Conservation (phyloP, 2,329 filamentous ascomycete genomes). For the Paraconiothyrium sp. region DNA sequence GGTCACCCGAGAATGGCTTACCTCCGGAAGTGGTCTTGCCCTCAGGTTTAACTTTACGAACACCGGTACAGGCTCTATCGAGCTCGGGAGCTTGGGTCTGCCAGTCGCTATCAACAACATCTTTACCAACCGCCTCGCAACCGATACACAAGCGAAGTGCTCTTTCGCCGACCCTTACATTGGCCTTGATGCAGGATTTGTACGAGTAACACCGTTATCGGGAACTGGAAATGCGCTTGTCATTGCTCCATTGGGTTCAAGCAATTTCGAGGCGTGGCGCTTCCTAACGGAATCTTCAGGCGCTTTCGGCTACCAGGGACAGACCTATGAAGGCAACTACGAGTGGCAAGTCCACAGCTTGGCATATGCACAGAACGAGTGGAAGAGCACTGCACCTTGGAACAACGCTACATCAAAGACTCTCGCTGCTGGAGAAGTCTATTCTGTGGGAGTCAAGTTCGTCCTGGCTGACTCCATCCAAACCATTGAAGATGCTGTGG, state of each 20-base stretch:
- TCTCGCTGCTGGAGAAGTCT: constrained; percentile 56
- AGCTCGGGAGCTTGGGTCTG: constrained; percentile 67
- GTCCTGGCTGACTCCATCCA: constrained; percentile 58
- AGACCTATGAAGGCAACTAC: constrained; percentile 69
- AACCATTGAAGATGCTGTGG: constrained; percentile 59
- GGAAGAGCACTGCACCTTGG: constrained; percentile 63
- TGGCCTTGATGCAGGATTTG: constrained; percentile 67
- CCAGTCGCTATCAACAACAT: constrained; percentile 71
- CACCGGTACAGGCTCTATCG: constrained; percentile 51
- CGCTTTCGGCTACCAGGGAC: constrained; percentile 52
- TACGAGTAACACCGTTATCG: constrained; percentile 62
- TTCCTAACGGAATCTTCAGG: constrained; percentile 58
- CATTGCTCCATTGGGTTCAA: constrained; percentile 63
- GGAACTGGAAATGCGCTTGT: constrained; percentile 65
- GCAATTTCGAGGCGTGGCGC: constrained; percentile 65
- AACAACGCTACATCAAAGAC: constrained; percentile 61
- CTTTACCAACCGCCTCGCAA: constrained; percentile 61
- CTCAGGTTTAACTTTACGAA: constrained; percentile 64
- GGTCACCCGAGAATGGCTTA: constrained; percentile 63
- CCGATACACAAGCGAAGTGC: constrained; percentile 61
- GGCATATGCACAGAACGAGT: constrained; percentile 67
- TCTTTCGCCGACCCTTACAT: constrained; percentile 68
- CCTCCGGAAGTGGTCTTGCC: constrained; percentile 59
- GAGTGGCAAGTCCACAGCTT: constrained; percentile 66
- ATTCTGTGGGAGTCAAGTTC: constrained; percentile 63